phyloP scores from a whole-genome alignment of 768 basidiomycete species.

The Suillus americanus region DNA sequence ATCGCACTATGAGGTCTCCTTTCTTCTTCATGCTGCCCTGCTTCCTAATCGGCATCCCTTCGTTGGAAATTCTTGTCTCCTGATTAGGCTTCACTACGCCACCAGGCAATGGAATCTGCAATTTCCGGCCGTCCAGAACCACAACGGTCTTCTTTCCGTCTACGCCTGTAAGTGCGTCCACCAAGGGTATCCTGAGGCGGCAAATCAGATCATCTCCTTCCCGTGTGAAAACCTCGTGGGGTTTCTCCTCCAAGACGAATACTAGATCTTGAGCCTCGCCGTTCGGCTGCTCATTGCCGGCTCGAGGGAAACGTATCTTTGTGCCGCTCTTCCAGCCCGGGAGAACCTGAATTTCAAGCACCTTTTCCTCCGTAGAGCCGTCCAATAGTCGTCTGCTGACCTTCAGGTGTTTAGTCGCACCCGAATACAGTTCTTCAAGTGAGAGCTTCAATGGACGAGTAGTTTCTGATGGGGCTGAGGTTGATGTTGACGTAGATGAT shows the following conservation, averaged over 20 bases:
- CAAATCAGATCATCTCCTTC: slow-evolving; percentile 80
- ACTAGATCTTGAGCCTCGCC: slow-evolving; percentile 89
- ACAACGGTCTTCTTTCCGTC: slow-evolving; percentile 58
- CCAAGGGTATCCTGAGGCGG: slow-evolving; percentile 63
- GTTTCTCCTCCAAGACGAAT: slow-evolving; percentile 96
- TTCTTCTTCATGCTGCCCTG: slow-evolving; percentile 66
- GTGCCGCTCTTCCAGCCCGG: slow-evolving; percentile 98
- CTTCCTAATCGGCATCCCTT: slow-evolving; percentile 93
- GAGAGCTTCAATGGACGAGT: slow-evolving; percentile 81
- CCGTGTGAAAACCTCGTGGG: slow-evolving; percentile 71
- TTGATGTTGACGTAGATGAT: slow-evolving; percentile 29
- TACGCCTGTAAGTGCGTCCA: slow-evolving; percentile 76
- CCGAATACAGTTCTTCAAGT: slow-evolving; percentile 83
- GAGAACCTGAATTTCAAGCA: slow-evolving; percentile 74
- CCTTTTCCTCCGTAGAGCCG: slow-evolving; percentile 81
- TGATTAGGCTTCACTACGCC: slow-evolving; percentile 77
- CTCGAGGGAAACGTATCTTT: slow-evolving; percentile 85
- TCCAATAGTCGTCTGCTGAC: slow-evolving; percentile 72
- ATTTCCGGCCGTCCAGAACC: slow-evolving; percentile 74
- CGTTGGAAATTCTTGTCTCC: slow-evolving; percentile 66
- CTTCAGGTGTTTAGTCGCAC: slow-evolving; percentile 85
- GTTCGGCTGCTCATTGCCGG: slow-evolving; percentile 72
- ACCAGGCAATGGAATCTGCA: slow-evolving; percentile 64
- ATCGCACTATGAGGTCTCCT: slow-evolving; percentile 82
- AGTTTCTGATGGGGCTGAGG: slow-evolving; percentile 51